phyloP scores from a whole-genome alignment of 352 stramenopile genomes.

The Phytopythium montanum region DNA sequence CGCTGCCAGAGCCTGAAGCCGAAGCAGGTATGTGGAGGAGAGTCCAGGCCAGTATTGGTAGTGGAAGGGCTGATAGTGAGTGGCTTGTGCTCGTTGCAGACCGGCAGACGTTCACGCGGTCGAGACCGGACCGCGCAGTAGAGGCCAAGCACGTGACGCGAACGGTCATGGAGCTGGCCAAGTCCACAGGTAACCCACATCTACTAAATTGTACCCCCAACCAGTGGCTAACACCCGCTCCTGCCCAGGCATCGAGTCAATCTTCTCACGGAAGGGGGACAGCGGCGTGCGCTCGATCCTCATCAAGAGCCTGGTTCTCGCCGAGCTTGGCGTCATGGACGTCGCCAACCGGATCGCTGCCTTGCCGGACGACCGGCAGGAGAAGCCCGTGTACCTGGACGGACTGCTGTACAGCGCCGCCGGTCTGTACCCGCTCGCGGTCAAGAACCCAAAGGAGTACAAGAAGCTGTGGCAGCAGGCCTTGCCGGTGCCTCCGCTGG shows the following conservation, averaged over 20 bases:
- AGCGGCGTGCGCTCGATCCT: constrained; percentile 34
- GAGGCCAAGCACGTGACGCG: constrained; percentile 28
- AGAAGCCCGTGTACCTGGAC: constrained; percentile 45
- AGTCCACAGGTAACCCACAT: constrained; percentile 20
- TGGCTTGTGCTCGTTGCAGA: constrained; percentile 13
- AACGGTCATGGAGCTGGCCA: constrained; percentile 34
- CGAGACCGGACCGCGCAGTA: constrained; percentile 22
- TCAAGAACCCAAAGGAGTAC: constrained; percentile 50
- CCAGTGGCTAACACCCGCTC: not conserved
- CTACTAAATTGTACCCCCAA: not conserved
- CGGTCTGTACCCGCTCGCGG: constrained; percentile 34
- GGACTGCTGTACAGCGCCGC: constrained; percentile 49
- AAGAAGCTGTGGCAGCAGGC: constrained; percentile 44
- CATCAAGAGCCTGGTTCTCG: constrained; percentile 47
- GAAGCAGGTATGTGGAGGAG: constrained; percentile 46
- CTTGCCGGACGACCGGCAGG: constrained; percentile 25
- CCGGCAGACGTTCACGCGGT: constrained; percentile 30
- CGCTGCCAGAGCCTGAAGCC: constrained; percentile 17
- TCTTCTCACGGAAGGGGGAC: constrained; percentile 57
- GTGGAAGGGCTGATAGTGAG: too few relatives aligned
- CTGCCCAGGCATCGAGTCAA: constrained; percentile 26
- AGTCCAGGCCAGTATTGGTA: too few relatives aligned
- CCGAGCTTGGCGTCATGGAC: constrained; percentile 37
- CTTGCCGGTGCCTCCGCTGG: constrained; percentile 6
- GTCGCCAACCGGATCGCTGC: constrained; percentile 48